Conservation (phyloP, 352 stramenopile genomes). For the Pythium diclinum region DNA sequence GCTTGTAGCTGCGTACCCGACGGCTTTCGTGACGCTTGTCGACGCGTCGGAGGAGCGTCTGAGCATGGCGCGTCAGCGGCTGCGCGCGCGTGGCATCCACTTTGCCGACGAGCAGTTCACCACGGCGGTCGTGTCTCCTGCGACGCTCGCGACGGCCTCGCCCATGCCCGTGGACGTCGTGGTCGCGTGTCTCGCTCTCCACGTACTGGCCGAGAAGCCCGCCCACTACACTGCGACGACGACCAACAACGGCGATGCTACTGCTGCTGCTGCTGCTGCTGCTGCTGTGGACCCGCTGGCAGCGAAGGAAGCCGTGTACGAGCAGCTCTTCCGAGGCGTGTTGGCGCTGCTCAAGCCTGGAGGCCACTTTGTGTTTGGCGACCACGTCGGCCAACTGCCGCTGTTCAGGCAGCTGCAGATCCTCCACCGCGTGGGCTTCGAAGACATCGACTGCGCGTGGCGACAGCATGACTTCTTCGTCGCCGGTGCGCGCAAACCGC, state of each 20-base stretch:
- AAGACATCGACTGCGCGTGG: constrained; percentile 77
- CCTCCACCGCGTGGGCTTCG: constrained; percentile 55
- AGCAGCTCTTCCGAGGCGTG: constrained; percentile 52
- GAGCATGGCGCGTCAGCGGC: constrained; percentile 42
- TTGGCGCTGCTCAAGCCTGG: constrained; percentile 51
- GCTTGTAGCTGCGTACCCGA: constrained; percentile 61
- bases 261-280: neutral
- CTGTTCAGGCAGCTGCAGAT: constrained; percentile 64
- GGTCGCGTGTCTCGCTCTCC: constrained; percentile 58
- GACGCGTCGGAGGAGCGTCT: constrained; percentile 58
- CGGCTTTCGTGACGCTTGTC: constrained; percentile 46
- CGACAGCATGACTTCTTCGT: constrained; percentile 75
- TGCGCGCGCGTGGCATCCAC: constrained; percentile 21
- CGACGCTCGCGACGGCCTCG: constrained; percentile 27
- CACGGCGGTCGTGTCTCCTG: constrained; percentile 15
- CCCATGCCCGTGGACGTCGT: constrained; percentile 49
- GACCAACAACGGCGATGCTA: neutral
- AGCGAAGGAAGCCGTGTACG: constrained; percentile 37
- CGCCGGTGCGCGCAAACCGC: constrained; percentile 47
- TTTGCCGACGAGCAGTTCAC: constrained; percentile 35
- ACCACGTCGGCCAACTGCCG: constrained; percentile 67
- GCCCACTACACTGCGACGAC: constrained; percentile 37
- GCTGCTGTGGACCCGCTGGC: neutral
- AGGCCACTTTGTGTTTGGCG: constrained; percentile 63
- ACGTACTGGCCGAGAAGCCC: constrained; percentile 58